phyloP scores from a whole-genome alignment of 352 stramenopile species.

The Globisporangium orthogonon region DNA sequence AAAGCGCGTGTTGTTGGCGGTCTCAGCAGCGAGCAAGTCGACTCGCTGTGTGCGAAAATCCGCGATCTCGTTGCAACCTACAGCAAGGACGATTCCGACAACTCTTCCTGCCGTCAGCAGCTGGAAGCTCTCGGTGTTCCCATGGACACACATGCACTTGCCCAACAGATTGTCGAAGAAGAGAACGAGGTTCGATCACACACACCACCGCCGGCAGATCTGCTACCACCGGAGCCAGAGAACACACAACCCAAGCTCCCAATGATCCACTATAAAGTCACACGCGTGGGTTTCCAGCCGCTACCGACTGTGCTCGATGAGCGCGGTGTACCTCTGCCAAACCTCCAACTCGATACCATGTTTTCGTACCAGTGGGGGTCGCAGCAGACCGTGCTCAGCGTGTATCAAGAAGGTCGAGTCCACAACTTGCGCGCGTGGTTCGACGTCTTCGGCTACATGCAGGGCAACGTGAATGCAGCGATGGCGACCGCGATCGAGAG shows the following conservation, averaged over 20 bases:
- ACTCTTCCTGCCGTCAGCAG: not conserved
- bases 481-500: slow-evolving; percentile 54
- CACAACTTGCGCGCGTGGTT: slow-evolving; percentile 40
- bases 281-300: slow-evolving; percentile 18
- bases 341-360: slow-evolving; percentile 41
- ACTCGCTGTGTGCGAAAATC: not conserved
- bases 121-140: slow-evolving; percentile 16
- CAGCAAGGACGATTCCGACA: not conserved
- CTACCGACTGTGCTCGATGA: slow-evolving; percentile 31
- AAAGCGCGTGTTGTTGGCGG: slow-evolving; percentile 5
- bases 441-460: slow-evolving; percentile 57
- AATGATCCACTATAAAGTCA: slow-evolving; percentile 32
- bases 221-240: slow-evolving; percentile 20
- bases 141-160: slow-evolving; percentile 3
- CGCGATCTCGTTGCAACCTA: not conserved
- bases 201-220: not conserved
- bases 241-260: slow-evolving; percentile 16
- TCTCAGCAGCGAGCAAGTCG: not conserved
- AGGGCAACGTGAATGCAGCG: slow-evolving; percentile 55
- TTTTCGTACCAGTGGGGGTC: slow-evolving; percentile 55
- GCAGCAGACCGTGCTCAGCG: slow-evolving; percentile 28
- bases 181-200: not conserved
- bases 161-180: not conserved
- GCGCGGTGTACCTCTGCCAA: slow-evolving; percentile 26
- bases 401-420: slow-evolving; percentile 36